Percentiles rank a stretch among this genome's conserved stretches.
Evolutionary conservation across 1,139 yeast genomes (phyloP).

Genomic region (Geotrichum candidum): DNA sequence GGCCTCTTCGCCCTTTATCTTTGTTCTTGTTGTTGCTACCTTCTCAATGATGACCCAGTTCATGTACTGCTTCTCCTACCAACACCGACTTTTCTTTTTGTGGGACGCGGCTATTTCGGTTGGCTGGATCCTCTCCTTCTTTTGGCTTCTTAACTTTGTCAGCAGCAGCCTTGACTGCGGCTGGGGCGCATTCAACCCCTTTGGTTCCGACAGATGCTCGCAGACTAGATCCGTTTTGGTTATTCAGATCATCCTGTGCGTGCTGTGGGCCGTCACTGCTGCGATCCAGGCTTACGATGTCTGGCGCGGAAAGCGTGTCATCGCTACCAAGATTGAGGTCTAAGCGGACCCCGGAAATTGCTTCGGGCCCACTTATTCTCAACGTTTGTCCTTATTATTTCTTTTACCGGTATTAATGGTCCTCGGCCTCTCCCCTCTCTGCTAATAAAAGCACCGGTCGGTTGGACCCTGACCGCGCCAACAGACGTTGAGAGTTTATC

Average conservation of each 20-base stretch:
- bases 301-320: conserved; percentile 15
- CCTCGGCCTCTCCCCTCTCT: no score
- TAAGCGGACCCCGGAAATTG: neutral
- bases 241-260: conserved; percentile 27
- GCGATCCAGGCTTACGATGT: conserved; percentile 19
- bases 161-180: conserved; percentile 23
- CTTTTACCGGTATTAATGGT: no score
- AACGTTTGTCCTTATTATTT: no score
- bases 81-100: conserved; percentile 25
- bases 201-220: conserved; percentile 30
- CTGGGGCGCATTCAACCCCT: conserved; percentile 33
- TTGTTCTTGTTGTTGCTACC: conserved; percentile 28
- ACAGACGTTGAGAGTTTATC: no score
- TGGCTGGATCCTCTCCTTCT: conserved; percentile 29
- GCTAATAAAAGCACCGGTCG: no score
- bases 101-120: conserved; percentile 30
- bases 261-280: conserved; percentile 29
- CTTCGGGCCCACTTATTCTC: neutral
- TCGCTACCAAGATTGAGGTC: conserved; percentile 14
- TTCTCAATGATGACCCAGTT: conserved; percentile 30
- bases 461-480: no score
- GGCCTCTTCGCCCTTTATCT: conserved; percentile 30
- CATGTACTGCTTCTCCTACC: conserved; percentile 30
- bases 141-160: conserved; percentile 30
- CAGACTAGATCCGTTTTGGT: conserved; percentile 31